These are phyloP conservation scores for Neckera pumila DNA, from an alignment of 225 moss, liverwort and hornwort species.

Conservation along the genomic window DNA sequence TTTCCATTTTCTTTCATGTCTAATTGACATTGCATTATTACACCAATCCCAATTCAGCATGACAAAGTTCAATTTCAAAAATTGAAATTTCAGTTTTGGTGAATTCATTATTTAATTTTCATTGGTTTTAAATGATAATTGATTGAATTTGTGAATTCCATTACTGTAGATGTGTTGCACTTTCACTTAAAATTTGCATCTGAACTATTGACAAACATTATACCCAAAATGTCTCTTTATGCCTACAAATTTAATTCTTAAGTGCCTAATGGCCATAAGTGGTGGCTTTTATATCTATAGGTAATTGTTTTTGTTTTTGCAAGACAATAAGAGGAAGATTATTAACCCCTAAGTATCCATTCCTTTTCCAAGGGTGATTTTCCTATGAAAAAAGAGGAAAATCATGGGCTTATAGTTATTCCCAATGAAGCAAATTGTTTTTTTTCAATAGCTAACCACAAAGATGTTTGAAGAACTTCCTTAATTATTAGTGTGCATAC, in stretches of 20 bases:
- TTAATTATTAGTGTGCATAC: no score
- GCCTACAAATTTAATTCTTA: not conserved
- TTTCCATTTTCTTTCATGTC: not conserved
- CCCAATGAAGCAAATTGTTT: no score
- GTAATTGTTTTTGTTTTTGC: not conserved
- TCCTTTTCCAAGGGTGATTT: no score
- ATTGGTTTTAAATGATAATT: not conserved
- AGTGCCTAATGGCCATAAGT: not conserved
- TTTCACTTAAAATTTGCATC: not conserved
- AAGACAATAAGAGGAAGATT: not conserved
- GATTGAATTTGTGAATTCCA: not conserved
- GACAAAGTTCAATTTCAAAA: not conserved
- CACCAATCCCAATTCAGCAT: not conserved
- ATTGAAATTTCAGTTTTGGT: not conserved
- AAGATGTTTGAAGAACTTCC: no score
- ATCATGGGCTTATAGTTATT: no score
- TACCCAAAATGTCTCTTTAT: not conserved
- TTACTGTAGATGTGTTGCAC: not conserved
- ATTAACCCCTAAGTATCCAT: no score
- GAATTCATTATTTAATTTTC: not conserved
- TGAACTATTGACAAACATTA: not conserved
- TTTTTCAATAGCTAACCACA: no score
- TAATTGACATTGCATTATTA: not conserved
- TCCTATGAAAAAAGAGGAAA: no score
- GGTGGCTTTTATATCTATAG: not conserved